Conservation (phyloP, 257 asterid genomes). For the Ballota nigra region DNA sequence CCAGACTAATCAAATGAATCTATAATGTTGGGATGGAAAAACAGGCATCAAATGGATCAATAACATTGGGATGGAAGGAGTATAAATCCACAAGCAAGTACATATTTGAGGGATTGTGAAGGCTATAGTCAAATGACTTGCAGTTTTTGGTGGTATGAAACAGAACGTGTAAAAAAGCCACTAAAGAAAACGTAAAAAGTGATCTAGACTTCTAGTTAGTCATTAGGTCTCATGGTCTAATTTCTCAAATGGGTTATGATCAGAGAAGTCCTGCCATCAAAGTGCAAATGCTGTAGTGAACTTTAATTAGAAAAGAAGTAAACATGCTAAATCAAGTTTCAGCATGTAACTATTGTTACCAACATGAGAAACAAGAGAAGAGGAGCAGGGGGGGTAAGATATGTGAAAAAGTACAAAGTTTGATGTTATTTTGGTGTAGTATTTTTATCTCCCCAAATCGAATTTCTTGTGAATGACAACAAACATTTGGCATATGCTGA, state of each 20-base stretch:
- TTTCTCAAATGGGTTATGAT: slow-evolving; percentile 4
- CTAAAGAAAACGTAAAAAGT: neutral
- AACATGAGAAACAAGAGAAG: slow-evolving; percentile 7
- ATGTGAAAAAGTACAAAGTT: neutral
- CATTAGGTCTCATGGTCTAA: slow-evolving; percentile 3
- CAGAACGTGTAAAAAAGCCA: neutral
- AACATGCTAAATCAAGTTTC: neutral
- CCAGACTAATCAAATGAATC: neutral
- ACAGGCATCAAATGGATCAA: neutral
- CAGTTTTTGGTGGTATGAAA: neutral
- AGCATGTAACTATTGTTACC: neutral
- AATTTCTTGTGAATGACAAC: neutral
- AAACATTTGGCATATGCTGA: neutral
- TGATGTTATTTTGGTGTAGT: neutral
- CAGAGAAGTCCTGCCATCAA: slow-evolving; percentile 14
- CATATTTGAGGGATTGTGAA: neutral
- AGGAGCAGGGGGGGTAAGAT: neutral
- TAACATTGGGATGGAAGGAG: neutral
- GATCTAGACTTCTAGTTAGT: neutral
- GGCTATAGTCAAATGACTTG: neutral
- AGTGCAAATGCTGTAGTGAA: neutral
- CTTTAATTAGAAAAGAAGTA: neutral
- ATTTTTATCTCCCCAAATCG: neutral
- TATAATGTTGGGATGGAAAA: neutral
- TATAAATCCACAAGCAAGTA: neutral